Percentiles rank a stretch among this genome's conserved stretches.
Conservation (phyloP, 345 rosid genomes). For the Citrus medica region DNA sequence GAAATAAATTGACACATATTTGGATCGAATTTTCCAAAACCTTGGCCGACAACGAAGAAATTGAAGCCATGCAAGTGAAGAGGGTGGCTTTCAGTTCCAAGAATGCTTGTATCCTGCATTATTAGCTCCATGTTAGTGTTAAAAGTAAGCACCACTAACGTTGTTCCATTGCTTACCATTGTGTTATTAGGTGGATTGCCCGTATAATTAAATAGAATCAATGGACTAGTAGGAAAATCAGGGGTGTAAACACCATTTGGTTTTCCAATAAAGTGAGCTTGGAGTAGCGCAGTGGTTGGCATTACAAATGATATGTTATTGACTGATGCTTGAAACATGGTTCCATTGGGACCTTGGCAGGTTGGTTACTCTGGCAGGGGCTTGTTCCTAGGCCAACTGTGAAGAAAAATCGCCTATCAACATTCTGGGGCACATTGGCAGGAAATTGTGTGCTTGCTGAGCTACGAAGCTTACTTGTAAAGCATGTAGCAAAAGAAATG, state of each 20-base stretch:
- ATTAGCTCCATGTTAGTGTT: conserved; percentile 65
- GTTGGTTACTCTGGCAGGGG: conserved; percentile 58
- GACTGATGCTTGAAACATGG: conserved; percentile 61
- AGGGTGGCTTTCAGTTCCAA: conserved; percentile 78
- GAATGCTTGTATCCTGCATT: conserved; percentile 73
- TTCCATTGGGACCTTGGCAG: conserved; percentile 68
- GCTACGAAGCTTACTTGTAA: conserved; percentile 47
- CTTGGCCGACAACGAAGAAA: conserved; percentile 71
- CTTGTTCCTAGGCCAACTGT: conserved; percentile 58
- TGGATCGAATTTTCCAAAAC: conserved; percentile 59
- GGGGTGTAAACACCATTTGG: conserved; percentile 49
- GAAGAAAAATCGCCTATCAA: conserved; percentile 55
- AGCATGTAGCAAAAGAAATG: conserved; percentile 46
- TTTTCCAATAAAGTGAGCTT: conserved; percentile 51
- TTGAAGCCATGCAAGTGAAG: conserved; percentile 73
- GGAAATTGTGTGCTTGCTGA: conserved; percentile 41
- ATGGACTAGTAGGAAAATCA: conserved; percentile 45
- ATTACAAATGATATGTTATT: conserved; percentile 55
- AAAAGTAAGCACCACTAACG: conserved; percentile 51
- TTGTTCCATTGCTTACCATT: conserved; percentile 59
- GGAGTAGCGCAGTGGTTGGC: conserved; percentile 64
- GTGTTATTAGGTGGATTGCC: conserved; percentile 62
- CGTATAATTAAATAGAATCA: conserved; percentile 50
- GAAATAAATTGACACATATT: neutral
- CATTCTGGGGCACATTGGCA: conserved; percentile 55